A percentile compares a stretch with the other conserved stretches of the same genome.
These are phyloP conservation scores for Aureobasidium sp. DNA, from an alignment of 2,329 filamentous ascomycete species.

Conservation along the genomic window DNA sequence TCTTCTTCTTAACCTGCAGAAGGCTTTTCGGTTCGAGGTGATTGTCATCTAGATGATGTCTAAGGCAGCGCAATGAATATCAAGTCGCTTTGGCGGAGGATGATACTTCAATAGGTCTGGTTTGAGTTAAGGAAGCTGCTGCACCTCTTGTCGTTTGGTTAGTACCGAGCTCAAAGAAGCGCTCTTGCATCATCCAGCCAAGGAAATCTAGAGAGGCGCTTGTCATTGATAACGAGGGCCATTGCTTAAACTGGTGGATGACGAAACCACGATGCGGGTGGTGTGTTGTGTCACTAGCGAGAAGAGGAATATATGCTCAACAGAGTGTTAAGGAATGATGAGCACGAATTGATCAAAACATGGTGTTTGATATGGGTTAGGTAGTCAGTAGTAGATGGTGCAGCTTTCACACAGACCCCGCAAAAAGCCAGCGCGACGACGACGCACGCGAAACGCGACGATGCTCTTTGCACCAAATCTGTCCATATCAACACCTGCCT, in stretches of 20 bases:
- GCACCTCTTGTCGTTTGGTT: background rate
- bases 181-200: background rate
- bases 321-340: background rate
- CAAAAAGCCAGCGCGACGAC: background rate
- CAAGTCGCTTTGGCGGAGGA: background rate
- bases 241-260: too few relatives aligned
- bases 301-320: background rate
- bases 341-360: background rate
- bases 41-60: background rate
- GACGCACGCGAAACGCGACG: conserved; percentile 4
- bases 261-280: background rate
- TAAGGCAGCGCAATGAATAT: background rate
- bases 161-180: background rate
- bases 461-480: background rate
- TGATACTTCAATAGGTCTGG: background rate
- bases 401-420: background rate
- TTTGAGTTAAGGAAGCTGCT: background rate
- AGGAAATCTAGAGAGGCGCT: background rate
- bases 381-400: background rate
- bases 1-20: background rate
- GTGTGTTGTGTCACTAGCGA: background rate
- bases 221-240: background rate
- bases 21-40: background rate
- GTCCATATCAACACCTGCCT: background rate
- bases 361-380: too few relatives aligned